Percentiles rank a stretch among this genome's conserved stretches.
These are phyloP conservation scores for Stephanocyclus meneghinianus DNA, from an alignment of 352 stramenopile genomes.

Conservation along the genomic window DNA sequence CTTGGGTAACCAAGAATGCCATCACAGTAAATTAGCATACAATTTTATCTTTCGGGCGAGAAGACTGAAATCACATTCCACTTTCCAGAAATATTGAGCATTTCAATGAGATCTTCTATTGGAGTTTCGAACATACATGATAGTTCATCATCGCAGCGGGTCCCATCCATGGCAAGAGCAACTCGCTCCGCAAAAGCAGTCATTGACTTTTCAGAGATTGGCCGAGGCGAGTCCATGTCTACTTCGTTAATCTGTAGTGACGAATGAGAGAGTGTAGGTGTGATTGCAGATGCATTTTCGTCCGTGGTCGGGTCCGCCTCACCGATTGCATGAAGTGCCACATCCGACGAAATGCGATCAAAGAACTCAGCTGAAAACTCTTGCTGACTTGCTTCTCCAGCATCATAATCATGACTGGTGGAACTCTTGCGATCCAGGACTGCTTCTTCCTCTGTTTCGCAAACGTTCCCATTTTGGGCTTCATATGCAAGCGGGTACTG, in stretches of 20 bases:
- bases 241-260: conserved; percentile 12
- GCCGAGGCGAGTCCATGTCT: background rate
- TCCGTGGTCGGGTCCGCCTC: background rate
- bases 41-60: conserved; percentile 13
- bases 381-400: background rate
- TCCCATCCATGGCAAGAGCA: conserved; percentile 68
- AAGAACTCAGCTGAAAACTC: conserved; percentile 13
- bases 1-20: too few relatives aligned
- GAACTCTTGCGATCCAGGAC: conserved; percentile 9
- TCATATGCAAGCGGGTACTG: conserved; percentile 58
- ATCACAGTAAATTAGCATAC: too few relatives aligned
- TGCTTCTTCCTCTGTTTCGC: background rate
- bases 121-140: conserved; percentile 67
- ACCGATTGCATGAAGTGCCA: background rate
- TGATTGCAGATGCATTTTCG: background rate
- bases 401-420: conserved; percentile 21
- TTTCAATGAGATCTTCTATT: conserved; percentile 62
- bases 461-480: background rate
- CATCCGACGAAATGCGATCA: background rate
- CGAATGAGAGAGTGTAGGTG: conserved; percentile 19
- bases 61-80: conserved; percentile 47
- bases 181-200: conserved; percentile 41
- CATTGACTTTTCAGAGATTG: conserved; percentile 7
- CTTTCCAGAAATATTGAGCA: conserved; percentile 39
- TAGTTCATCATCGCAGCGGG: conserved; percentile 72